Evolutionary conservation across 441 rosid species (phyloP), one percentile per base, ranked within the genome.

Genomic region (Adansonia rubrostipa): DNA sequence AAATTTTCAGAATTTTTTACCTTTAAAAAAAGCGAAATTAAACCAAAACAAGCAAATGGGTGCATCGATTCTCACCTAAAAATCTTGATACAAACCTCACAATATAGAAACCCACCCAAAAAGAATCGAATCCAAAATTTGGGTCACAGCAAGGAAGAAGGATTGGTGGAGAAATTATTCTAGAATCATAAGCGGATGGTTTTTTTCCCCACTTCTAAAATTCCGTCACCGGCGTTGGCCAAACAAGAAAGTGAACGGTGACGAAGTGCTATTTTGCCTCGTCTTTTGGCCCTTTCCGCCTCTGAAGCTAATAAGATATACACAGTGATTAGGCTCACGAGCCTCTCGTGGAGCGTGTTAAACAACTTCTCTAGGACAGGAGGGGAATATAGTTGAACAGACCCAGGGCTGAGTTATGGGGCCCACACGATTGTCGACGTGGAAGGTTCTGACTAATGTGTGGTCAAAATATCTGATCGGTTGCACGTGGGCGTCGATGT

Each of bases 201-300:
- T 5, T 36, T 47, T 8, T 17, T 36, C 2, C 2, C 14, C 14
- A 2, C n/a, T 6, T 54, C 7, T 54, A 9, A 33, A 82, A 78
- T 62, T 84, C 85, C 80, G 85, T 79, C 85, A 79, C 86, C 87
- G 88, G 83, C 81, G 88, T 56, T 28, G 77, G 58, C 79, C 61
- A 17, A 66, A 48, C 20, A 72, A 72, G 79, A 53, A 67, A 72
- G 82, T 66, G 81, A 82, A 63, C 76, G 85, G 86, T 69, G 80
- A 77, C 75, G 71, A 73, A 83, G 83, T 58, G 81, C 77, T 75
- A 64, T 69, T 15, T 64, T 77, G 74, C 62, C 76, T 58, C 68
- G 74, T 45, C 76, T 63, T 20, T 66, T 42, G 60, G 65, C 69
- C 77, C 33, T 61, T 75, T 19, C 60, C 45, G 64, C 68, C 74